Evolutionary conservation across 768 basidiomycete species (phyloP).

Genomic region (Cystobasidium ongulense): DNA sequence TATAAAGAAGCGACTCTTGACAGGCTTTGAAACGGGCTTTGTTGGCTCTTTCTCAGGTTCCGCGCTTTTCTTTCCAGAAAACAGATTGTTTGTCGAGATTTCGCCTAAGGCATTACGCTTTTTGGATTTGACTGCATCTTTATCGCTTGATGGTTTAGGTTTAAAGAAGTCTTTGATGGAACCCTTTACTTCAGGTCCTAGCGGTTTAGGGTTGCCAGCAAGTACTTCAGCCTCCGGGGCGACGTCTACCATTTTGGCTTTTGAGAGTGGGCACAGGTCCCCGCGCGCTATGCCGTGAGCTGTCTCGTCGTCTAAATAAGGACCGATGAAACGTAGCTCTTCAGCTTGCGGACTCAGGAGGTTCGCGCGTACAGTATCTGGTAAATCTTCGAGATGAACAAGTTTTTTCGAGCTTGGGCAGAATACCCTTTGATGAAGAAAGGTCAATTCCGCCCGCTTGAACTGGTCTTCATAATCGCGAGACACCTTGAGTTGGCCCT

Average conservation of each 20-base stretch:
- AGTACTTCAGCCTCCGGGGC: not conserved
- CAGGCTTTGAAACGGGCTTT: not conserved
- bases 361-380: constrained; percentile 55
- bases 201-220: not conserved
- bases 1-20: constrained; percentile 14
- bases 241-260: constrained; percentile 67
- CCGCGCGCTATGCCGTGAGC: constrained; percentile 57
- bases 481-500: constrained; percentile 78
- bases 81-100: not conserved
- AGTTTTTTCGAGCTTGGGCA: constrained; percentile 61
- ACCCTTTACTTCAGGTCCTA: not conserved
- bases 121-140: not conserved
- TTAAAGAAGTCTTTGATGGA: constrained; percentile 14
- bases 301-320: constrained; percentile 57
- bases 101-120: not conserved
- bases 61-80: not conserved
- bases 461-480: constrained; percentile 66
- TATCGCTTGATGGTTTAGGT: not conserved
- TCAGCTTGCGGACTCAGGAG: constrained; percentile 44
- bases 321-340: constrained; percentile 49
- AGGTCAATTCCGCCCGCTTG: constrained; percentile 76
- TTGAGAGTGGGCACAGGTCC: constrained; percentile 58
- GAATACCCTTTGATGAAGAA: constrained; percentile 85
- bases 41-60: not conserved
- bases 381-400: constrained; percentile 60